Evolutionary conservation across 179 eudicot species (phyloP).

Genomic region (Spinacia oleracea): DNA sequence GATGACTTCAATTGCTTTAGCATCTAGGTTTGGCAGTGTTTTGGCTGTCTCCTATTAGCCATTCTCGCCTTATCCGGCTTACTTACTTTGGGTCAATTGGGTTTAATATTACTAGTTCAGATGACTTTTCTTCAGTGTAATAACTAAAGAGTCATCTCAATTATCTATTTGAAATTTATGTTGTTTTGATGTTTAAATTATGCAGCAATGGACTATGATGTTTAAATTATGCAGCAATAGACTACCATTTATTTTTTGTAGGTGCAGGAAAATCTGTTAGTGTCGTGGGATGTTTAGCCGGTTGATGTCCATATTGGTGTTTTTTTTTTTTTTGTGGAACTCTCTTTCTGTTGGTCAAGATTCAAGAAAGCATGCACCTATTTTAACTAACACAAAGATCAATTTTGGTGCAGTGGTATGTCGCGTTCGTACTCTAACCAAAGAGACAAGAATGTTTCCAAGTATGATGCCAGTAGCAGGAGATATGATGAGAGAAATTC

Average conservation of each 20-base stretch:
- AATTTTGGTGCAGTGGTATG: slow-evolving; percentile 51
- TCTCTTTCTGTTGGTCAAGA: background rate
- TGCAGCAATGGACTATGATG: background rate
- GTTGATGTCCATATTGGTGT: background rate
- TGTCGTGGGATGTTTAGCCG: background rate
- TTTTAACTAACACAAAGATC: background rate
- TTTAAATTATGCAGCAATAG: background rate
- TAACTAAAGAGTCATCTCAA: too few species aligned
- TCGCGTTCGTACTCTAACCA: slow-evolving; percentile 67
- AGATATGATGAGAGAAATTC: slow-evolving; percentile 47
- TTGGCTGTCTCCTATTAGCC: background rate
- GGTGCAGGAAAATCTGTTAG: background rate
- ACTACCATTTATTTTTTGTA: background rate
- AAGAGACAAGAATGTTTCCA: slow-evolving; percentile 49
- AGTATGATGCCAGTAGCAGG: slow-evolving; percentile 42
- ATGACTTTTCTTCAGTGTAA: background rate
- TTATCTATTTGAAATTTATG: background rate
- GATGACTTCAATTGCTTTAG: too few species aligned
- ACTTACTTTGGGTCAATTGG: background rate
- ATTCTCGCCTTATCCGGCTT: background rate
- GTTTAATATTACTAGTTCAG: background rate
- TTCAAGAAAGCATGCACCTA: background rate
- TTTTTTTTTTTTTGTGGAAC: background rate
- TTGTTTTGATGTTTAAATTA: background rate
- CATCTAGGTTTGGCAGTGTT: too few species aligned